Evolutionary conservation across 208 protist genomes (phyloP), one percentile per base, ranked within the genome.

Genomic region (Endotrypanum monterogeii): DNA sequence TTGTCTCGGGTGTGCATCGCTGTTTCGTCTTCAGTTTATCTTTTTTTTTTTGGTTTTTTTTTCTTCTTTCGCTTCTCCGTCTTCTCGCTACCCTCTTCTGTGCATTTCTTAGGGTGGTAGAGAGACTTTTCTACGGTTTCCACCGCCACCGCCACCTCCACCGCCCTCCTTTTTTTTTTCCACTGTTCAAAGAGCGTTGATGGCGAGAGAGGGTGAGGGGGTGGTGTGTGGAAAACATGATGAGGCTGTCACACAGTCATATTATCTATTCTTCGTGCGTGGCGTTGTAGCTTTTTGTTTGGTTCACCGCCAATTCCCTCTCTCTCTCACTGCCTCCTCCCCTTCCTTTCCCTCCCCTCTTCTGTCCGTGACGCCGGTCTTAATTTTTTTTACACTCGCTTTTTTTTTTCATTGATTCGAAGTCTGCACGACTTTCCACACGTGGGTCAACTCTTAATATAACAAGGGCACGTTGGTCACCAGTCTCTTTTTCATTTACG

Each of bases 351-450:
- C 48, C 46, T 16, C 50, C 28, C 28, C 65, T 35, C 12, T 48
- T 73, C 56, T 79, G 46, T 76, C 52, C 37, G 58, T 63, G 16
- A 48, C 67, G 25, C 32, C 48, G 44, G 63, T 54, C 39, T 6
- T 28, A 37, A 54, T 30, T 52, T 72, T 46, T 72, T 54, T 66
- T 25, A 3, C 55, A 54, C 39, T 35, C 28, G 66, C 46, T 54
- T 30, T 7, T 25, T 23, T 44, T 65, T 37, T 35, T 32, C 37
- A 51, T 67, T 35, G 18, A 16, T 44, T 37, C 37, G 60, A 28
- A 23, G 20, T 7, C 8, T 65, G 60, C 18, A 30, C 35, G 60
- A 44, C 28, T 65, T 46, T 37, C 46, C 60, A 28, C n/a, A 25
- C 37, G 60, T 65, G 8, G 20, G 23, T 48, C 28, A 18, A 39